Evolutionary conservation across 1,284 basidiomycete species (phyloP).

Genomic region (Boletus subluridellus): DNA sequence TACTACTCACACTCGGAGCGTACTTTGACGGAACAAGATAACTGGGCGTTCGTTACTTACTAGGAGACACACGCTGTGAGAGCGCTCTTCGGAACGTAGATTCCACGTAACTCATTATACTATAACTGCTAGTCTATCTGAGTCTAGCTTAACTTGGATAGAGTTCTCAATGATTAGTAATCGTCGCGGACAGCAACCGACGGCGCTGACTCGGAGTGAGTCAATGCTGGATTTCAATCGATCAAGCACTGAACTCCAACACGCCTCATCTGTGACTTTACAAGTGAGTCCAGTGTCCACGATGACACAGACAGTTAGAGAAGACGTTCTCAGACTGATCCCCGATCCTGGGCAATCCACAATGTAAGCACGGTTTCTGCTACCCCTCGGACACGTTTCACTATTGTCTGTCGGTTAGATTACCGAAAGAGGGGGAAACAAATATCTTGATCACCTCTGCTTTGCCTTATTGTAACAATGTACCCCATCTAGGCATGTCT

Average conservation of each 20-base stretch:
- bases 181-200: neutral
- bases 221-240: constrained; percentile 5
- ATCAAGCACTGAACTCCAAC: neutral
- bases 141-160: neutral
- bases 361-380: constrained; percentile 38
- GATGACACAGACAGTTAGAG: constrained; percentile 67
- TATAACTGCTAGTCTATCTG: neutral
- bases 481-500: constrained; percentile 85
- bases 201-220: neutral
- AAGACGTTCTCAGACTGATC: constrained; percentile 58
- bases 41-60: neutral
- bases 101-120: neutral
- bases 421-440: constrained; percentile 80
- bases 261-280: neutral
- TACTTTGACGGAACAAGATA: neutral
- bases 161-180: constrained; percentile 4
- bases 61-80: neutral
- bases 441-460: constrained; percentile 96
- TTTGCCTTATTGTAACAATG: constrained; percentile 98
- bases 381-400: constrained; percentile 13
- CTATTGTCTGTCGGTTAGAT: constrained; percentile 41
- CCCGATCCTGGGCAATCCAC: constrained; percentile 48
- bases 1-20: neutral
- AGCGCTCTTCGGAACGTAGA: neutral
- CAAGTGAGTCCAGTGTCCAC: neutral